phyloP scores from a whole-genome alignment of 495 filamentous ascomycete species.

The Neurospora africana region DNA sequence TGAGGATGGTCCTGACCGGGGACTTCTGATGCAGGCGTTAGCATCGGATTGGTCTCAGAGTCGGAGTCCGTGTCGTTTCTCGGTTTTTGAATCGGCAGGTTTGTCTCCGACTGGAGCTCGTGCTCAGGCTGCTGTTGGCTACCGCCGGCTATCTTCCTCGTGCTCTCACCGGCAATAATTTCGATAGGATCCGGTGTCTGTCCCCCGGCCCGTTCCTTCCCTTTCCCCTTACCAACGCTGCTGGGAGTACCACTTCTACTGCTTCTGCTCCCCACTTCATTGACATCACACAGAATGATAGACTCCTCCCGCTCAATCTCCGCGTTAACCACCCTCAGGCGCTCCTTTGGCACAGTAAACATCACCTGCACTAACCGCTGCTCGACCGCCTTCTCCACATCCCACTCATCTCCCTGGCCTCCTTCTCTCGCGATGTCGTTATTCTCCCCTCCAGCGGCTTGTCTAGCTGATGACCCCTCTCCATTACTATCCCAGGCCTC shows the following conservation, averaged over 20 bases:
- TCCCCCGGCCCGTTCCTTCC: not conserved
- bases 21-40: not conserved
- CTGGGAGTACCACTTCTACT: not conserved
- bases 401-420: constrained; percentile 56
- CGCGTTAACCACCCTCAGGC: constrained; percentile 76
- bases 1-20: not conserved
- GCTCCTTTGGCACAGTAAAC: constrained; percentile 83
- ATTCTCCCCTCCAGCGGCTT: not conserved
- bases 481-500: constrained; percentile 27
- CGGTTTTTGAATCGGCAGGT: too few relatives aligned
- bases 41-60: not conserved
- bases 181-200: not conserved
- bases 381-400: constrained; percentile 75
- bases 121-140: not conserved
- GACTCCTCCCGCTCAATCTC: constrained; percentile 36
- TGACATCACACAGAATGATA: not conserved
- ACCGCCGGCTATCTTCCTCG: not conserved
- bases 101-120: not conserved
- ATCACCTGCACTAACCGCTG: constrained; percentile 79
- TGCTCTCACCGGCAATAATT: not conserved
- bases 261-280: not conserved
- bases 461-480: not conserved
- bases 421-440: not conserved
- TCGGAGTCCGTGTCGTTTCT: not conserved
- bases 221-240: not conserved